Evolutionary conservation across 2,329 filamentous ascomycete genomes (phyloP), one percentile per base, ranked within the genome.

Genomic region (Aspergillus tamarii): DNA sequence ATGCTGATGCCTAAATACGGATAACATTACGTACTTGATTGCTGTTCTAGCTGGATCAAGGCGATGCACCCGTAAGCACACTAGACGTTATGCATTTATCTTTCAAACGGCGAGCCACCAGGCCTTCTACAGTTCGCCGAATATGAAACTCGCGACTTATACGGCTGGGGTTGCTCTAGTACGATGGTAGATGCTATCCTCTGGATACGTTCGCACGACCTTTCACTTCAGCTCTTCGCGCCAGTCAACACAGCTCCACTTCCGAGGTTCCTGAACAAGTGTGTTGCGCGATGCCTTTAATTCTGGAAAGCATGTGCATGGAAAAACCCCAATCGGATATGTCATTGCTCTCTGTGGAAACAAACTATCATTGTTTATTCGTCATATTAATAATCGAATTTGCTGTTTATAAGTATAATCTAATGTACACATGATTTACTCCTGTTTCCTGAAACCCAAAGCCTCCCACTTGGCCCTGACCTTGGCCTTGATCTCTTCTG

Each of bases 401-500:
- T n/a, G n/a, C 28, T 23, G 9, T 50, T 6, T 32, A 50, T n/a
- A 8, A n/a, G 10, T 14, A 34, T 28, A 56, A 61, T 4, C 32
- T 64, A 26, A n/a, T 54, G 6, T 14, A 19, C n/a, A 54, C 28
- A 54, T 54, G 11, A 21, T 36, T 34, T 64, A 61, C 21, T 65
- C 50, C 23, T 60, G 26, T 52, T 50, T 57, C 21, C 41, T 26
- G 43, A 76, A 78, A 14, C 74, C 76, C 69, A 75, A 68, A 14
- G 54, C 60, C 16, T 70, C 66, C 78, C 78, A 80, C 19, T 70
- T 74, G 4, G 23, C 57, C 32, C 75, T 64, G 0, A 83, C 77
- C 62, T 73, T 80, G 8, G 73, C 66, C 65, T 83, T 74, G 0
- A 84, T 11, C 0, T 78, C 76, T n/a, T 74, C 65, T 0, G 82